Evolutionary conservation across 1,139 yeast species (phyloP).

Genomic region (Candida glucosophila): DNA sequence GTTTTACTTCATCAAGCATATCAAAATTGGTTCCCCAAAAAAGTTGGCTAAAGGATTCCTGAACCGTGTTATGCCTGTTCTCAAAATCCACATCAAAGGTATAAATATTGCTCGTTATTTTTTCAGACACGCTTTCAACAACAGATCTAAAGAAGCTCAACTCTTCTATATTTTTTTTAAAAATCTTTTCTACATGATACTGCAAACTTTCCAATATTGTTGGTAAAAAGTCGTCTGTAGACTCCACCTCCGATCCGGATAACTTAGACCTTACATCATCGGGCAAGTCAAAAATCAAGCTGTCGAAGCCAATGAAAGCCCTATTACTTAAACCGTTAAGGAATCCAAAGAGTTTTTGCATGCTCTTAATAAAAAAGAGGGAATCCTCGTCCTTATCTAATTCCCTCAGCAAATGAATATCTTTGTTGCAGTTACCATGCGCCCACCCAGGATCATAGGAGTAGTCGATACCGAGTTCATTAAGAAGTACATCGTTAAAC

Average conservation of each 20-base stretch:
- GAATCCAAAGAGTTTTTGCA: conserved; percentile 16
- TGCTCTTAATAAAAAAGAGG: conserved; percentile 10
- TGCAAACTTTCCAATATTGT: conserved; percentile 15
- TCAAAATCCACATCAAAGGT: conserved; percentile 30
- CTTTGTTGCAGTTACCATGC: too few relatives aligned
- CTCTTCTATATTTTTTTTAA: conserved; percentile 6
- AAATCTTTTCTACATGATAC: conserved; percentile 7
- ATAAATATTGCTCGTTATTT: conserved; percentile 17
- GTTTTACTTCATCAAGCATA: conserved; percentile 20
- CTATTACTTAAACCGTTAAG: conserved; percentile 12
- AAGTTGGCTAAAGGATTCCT: conserved; percentile 24
- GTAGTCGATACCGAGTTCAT: background rate
- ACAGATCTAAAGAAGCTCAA: conserved; percentile 16
- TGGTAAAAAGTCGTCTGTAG: conserved; percentile 24
- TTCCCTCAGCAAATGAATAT: too few relatives aligned
- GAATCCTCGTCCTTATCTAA: conserved; percentile 1
- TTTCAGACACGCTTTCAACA: conserved; percentile 20
- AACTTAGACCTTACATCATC: conserved; percentile 13
- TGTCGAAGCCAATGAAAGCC: conserved; percentile 15
- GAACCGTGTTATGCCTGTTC: conserved; percentile 16
- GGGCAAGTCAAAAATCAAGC: conserved; percentile 14
- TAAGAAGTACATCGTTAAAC: too few relatives aligned
- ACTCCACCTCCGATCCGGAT: conserved; percentile 14
- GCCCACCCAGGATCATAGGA: background rate
- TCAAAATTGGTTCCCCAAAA: conserved; percentile 29